Base-by-base conservation (phyloP, 768 basidiomycete genomes). In the Trametes coccinea region DNA sequence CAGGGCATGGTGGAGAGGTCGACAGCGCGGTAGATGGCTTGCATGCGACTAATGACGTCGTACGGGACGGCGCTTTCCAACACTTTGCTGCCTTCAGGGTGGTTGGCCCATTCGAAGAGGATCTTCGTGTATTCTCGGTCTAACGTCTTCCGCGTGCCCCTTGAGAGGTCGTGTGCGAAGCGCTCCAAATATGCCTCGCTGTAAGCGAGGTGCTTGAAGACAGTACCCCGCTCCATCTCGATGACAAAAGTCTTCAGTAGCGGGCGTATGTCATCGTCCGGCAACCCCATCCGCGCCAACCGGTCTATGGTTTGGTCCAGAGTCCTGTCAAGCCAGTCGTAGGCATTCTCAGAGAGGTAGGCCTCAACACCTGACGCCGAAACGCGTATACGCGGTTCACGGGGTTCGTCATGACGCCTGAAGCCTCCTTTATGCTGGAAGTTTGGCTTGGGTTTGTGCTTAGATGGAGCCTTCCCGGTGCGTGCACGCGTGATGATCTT, bases 21-120 rank as follows among this genome's bases (percentile, higher is more conserved):
- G 0, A 80, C 77, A 2, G 78, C 74, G 4, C 67, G 66, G 29
- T 76, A 71, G 16, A 80, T 71, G 39, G 63, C 50, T 6, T 65
- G 63, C n/a, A 88, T 79, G 16, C 62, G 69, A 8, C 73, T 64
- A 8, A 84, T 61, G 10, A 79, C 78, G 11, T 68, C 60, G 27
- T 65, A 51, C 5, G 76, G 62, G 39, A 82, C 67, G 17, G 63
- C 59, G 8, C 45, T 30, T 41, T 67, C 56, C 33, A 79, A 69
- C 39, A 67, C 55, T 16, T 60, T 56, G 58, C 67, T 58, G 34
- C 61, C 62, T 33, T 66, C 60, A 9, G 76, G 76, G 48, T 76
- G 69, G 4, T 78, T 71, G 4, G 79, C 83, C 88, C 87, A 89
- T 37, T 75, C 70, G 67, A 80, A 86, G 63, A 89, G 79, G 29